Base-by-base conservation (phyloP, 768 basidiomycete genomes). In the Xerocomellus amylosporus region DNA sequence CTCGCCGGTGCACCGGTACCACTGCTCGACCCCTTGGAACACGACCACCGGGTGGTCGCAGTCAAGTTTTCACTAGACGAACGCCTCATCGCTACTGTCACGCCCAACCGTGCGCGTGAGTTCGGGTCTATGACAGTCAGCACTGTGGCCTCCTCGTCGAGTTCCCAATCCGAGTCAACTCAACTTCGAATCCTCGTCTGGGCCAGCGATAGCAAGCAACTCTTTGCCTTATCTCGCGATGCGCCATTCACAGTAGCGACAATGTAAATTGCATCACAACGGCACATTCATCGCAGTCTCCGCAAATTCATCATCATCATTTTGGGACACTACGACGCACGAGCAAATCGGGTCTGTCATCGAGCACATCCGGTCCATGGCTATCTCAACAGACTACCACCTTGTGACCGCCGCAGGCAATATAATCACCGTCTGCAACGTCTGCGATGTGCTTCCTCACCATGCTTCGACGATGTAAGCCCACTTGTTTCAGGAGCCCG, bases 1-100 rank as follows among this genome's bases (percentile, higher is more conserved):
- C 34, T 7, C 40, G 51, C 17, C 0, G 42, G 15, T 38, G 37
- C 19, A n/a, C n/a, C n/a, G n/a, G n/a, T n/a, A n/a, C n/a, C n/a
- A n/a, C 37, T 51, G 8, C n/a, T 53, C n/a, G 19, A 9, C 2
- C 47, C 55, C 0, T 42, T 22, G 44, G 1, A 17, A 20, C 46
- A 38, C 22, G 13, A 22, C 15, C 0, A 17, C 8, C 1, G 0
- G 0, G 26, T 53, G 19, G 5, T 8, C 2, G 15, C 22, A 0
- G 39, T 22, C 20, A 55, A 46, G 2, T 53, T 53, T 17, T 55
- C 55, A 9, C 55, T 51, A 1, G 2, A 53, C 5, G 51, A 51
- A n/a, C 17, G 30, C 17, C 13, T n/a, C 44, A 2, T 45, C n/a
- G 30, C 30, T 2, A 45, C 44, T 9, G 30, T n/a, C 10, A 31